Conservation (phyloP, 169 alveolate species). For the Cryptosporidium felis region DNA sequence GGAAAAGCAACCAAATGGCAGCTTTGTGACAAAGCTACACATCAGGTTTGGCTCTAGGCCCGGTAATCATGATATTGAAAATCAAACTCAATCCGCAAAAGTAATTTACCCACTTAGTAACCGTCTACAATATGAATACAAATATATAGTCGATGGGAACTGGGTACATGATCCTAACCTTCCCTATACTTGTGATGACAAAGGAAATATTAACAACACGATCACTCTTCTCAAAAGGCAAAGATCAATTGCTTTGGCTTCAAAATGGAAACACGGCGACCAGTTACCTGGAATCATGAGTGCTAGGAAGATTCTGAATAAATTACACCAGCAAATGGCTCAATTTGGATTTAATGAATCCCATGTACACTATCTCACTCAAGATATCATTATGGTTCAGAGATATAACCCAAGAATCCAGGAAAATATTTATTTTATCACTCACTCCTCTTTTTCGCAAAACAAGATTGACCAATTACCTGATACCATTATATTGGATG, state of each 20-base stretch:
- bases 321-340: slow-evolving; percentile 79
- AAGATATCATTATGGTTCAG: slow-evolving; percentile 73
- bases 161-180: slow-evolving; percentile 79
- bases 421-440: slow-evolving; percentile 68
- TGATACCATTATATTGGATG: slow-evolving; percentile 18
- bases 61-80: not conserved
- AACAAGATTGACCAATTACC: slow-evolving; percentile 51
- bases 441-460: slow-evolving; percentile 57
- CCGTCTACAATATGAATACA: slow-evolving; percentile 77
- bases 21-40: slow-evolving; percentile 16
- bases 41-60: slow-evolving; percentile 45
- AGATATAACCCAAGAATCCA: slow-evolving; percentile 76
- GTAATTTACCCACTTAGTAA: slow-evolving; percentile 35
- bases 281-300: slow-evolving; percentile 77
- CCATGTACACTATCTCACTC: slow-evolving; percentile 49
- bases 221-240: slow-evolving; percentile 61
- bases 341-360: slow-evolving; percentile 74
- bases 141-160: slow-evolving; percentile 84
- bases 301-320: slow-evolving; percentile 80
- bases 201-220: slow-evolving; percentile 83
- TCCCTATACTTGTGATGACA: slow-evolving; percentile 79
- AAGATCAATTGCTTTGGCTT: slow-evolving; percentile 47
- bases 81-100: slow-evolving; percentile 5
- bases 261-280: slow-evolving; percentile 71
- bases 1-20: slow-evolving; percentile 70